phyloP scores from a whole-genome alignment of 345 rosid genomes.

The Balakata baccata region DNA sequence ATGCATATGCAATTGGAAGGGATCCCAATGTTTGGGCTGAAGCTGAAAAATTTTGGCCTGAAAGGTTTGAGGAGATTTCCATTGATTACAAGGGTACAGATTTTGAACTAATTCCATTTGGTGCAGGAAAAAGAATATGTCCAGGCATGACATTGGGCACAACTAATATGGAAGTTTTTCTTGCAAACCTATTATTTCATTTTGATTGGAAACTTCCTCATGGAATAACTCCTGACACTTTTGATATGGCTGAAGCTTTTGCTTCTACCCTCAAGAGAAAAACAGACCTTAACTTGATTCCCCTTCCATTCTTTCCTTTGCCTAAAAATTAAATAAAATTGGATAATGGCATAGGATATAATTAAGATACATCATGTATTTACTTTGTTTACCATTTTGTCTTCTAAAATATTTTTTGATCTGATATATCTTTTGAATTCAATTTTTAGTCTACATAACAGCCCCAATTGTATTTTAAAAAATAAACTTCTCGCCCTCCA shows the following conservation, averaged over 20 bases:
- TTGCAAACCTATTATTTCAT: slow-evolving; percentile 19
- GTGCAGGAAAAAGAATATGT: slow-evolving; percentile 33
- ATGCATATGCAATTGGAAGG: slow-evolving; percentile 20
- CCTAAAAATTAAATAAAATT: too few species aligned
- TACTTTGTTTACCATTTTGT: too few species aligned
- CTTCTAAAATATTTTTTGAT: too few species aligned
- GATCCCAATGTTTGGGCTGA: slow-evolving; percentile 21
- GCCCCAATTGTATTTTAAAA: too few species aligned
- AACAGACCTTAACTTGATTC: slow-evolving; percentile 11
- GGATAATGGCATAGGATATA: too few species aligned
- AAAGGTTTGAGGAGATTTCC: slow-evolving; percentile 15
- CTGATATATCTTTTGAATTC: too few species aligned
- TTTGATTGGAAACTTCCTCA: slow-evolving; percentile 30
- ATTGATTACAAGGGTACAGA: slow-evolving; percentile 20
- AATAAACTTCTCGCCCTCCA: too few species aligned
- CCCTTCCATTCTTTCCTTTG: slow-evolving; percentile 1
- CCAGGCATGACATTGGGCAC: slow-evolving; percentile 19
- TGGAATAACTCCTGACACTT: slow-evolving; percentile 12
- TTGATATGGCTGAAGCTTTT: slow-evolving; percentile 23
- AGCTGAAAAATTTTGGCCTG: slow-evolving; percentile 19
- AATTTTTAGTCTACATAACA: too few species aligned
- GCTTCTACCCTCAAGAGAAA: slow-evolving; percentile 4
- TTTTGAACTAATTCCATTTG: slow-evolving; percentile 27
- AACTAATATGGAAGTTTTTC: slow-evolving; percentile 15
- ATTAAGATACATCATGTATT: too few species aligned